These are phyloP conservation scores for Blastocystis sp. DNA, from an alignment of 352 stramenopile genomes.

Conservation along the genomic window DNA sequence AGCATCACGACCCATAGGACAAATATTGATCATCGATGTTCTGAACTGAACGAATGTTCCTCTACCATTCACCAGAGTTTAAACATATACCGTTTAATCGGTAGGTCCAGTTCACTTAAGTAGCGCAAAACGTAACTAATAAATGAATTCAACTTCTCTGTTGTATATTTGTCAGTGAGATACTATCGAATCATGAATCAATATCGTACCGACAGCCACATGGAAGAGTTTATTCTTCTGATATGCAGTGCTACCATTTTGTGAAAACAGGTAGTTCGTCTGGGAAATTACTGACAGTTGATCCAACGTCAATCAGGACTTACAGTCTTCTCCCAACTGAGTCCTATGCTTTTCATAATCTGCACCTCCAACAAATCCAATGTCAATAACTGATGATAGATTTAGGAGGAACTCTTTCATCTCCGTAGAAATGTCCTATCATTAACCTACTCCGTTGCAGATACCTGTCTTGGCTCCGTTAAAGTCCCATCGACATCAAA, in stretches of 20 bases:
- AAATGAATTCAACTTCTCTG: conserved; percentile 37
- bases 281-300: not conserved
- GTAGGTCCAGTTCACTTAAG: conserved; percentile 59
- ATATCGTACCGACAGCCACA: not conserved
- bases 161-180: conserved; percentile 42
- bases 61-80: not conserved
- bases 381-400: not conserved
- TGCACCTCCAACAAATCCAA: conserved; percentile 61
- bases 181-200: not conserved
- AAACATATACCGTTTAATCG: conserved; percentile 8
- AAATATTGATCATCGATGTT: conserved; percentile 66
- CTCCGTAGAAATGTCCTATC: not conserved
- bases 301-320: too few species aligned
- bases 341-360: conserved; percentile 22
- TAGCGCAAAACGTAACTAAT: conserved; percentile 46
- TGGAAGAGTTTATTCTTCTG: not conserved
- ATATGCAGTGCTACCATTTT: conserved; percentile 39
- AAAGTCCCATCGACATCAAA: conserved; percentile 65
- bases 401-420: conserved; percentile 32
- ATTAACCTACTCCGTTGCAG: not conserved
- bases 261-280: conserved; percentile 51
- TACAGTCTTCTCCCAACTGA: conserved; percentile 33
- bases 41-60: conserved; percentile 62
- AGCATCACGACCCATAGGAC: conserved; percentile 41
- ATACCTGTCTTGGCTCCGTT: conserved; percentile 20